Conservation (phyloP, 495 filamentous ascomycete genomes). For the Penicillium cataractarum region DNA sequence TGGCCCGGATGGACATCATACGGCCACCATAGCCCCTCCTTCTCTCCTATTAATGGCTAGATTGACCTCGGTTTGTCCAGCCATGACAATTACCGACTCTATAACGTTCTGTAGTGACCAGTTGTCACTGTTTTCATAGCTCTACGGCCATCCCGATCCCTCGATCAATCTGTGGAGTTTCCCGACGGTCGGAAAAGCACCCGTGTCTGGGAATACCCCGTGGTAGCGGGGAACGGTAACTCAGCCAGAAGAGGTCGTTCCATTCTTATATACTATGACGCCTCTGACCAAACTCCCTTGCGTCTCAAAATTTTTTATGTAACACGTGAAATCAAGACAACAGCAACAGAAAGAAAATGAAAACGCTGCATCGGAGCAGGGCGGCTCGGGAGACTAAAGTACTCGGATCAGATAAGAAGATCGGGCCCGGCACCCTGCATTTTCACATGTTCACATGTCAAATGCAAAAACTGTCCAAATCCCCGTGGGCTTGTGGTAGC, state of each 20-base stretch:
- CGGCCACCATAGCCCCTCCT: background rate
- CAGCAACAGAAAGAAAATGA: background rate
- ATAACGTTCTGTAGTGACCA: too few relatives aligned
- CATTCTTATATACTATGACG: background rate
- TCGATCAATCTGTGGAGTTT: background rate
- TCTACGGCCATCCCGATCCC: background rate
- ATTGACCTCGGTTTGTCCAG: background rate
- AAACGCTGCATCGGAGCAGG: slow-evolving; percentile 3
- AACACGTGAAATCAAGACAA: slow-evolving; percentile 2
- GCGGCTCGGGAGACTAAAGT: slow-evolving; percentile 19
- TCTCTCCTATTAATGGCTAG: background rate
- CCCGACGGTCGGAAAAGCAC: background rate
- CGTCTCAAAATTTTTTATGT: background rate
- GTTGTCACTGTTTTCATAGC: background rate
- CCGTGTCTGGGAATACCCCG: background rate
- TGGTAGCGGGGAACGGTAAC: background rate
- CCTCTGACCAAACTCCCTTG: background rate
- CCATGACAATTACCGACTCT: background rate
- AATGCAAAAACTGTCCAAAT: background rate
- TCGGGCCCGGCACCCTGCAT: background rate
- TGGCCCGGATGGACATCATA: background rate
- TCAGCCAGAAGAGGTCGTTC: background rate
- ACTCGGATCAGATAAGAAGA: slow-evolving; percentile 30
- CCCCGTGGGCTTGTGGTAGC: background rate
- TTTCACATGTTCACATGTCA: slow-evolving; percentile 28